phyloP scores from a whole-genome alignment of 495 filamentous ascomycete genomes.

The Trichoderma gamsii region DNA sequence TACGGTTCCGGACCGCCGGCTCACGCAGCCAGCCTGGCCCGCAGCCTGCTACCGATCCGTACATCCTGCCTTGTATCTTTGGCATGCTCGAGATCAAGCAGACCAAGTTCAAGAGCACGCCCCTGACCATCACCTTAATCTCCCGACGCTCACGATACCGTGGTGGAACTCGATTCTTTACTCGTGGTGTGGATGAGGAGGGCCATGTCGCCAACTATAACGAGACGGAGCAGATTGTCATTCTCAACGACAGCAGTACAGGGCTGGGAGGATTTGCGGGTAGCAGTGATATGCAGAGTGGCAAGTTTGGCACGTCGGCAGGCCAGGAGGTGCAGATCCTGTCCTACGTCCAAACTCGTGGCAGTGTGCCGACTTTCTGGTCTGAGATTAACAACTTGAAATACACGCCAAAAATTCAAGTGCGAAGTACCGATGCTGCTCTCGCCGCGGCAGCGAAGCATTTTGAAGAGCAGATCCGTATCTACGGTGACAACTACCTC shows the following conservation, averaged over 20 bases:
- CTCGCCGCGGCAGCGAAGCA: conserved; percentile 71
- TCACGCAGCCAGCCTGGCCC: conserved; percentile 52
- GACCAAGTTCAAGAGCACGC: conserved; percentile 72
- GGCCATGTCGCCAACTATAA: conserved; percentile 98
- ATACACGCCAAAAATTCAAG: conserved; percentile 82
- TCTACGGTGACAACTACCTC: conserved; percentile 94
- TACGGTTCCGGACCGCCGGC: conserved; percentile 63
- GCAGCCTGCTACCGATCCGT: conserved; percentile 78
- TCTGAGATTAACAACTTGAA: conserved; percentile 85
- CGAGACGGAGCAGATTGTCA: conserved; percentile 87
- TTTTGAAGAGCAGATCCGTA: conserved; percentile 82
- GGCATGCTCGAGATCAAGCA: conserved; percentile 84
- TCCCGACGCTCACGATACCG: conserved; percentile 79
- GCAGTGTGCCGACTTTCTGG: conserved; percentile 93
- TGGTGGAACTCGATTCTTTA: conserved; percentile 89
- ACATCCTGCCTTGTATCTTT: conserved; percentile 89
- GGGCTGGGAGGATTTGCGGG: conserved; percentile 78
- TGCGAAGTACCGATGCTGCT: conserved; percentile 78
- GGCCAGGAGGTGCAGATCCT: conserved; percentile 78
- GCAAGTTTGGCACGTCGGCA: conserved; percentile 48
- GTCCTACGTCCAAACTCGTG: conserved; percentile 91
- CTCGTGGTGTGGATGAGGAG: conserved; percentile 83
- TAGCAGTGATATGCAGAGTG: conserved; percentile 65
- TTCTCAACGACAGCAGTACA: conserved; percentile 70
- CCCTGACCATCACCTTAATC: conserved; percentile 80